Evolutionary conservation across 169 alveolate genomes (phyloP), one percentile per base, ranked within the genome.

Genomic region (Cryptosporidium ryanae): DNA sequence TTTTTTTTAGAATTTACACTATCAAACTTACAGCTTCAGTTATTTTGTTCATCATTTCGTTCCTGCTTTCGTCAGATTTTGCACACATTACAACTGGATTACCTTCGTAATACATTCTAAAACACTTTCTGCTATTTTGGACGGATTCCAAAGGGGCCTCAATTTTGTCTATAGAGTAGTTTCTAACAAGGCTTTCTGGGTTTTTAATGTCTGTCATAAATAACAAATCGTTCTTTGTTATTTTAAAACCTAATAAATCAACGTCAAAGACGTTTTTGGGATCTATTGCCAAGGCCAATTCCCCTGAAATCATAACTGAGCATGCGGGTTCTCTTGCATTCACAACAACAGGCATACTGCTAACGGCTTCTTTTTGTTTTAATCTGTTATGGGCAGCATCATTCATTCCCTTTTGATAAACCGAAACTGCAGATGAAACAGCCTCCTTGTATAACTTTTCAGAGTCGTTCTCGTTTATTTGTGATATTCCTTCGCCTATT

Each of bases 11-110:
- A 5, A 7, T 27, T 21, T 21, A 63, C 7, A 32, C 2, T 21
- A n/a, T n/a, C 21, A 31, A 70, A 76, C 87, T 76, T 76, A 76
- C 87, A 76, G 87, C 87, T 61, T 76, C 87, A 34, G 87, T 76
- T 32, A 76, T 25, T 43, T 76, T 76, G n/a, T 76, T 76, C 87
- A 76, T 76, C 71, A 76, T 61, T 76, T 76, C 87, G 27, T 76
- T 76, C 15, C 87, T 55, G 5, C 63, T 63, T 44, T 55, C 65
- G 44, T 76, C 87, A 17, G 87, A 76, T 65, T 76, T 76, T 17
- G 87, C 87, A 34, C 87, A 76, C 76, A 76, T 76, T 15, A 76
- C 87, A 29, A 76, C 59, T 6, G 87, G 87, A 8, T 52, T 32
- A 6, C 76, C 71, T 12, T 76, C 87, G 17, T 57, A 76, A 43